Base-by-base conservation (phyloP, 306 rosid genomes). In the Sindora glabra region DNA sequence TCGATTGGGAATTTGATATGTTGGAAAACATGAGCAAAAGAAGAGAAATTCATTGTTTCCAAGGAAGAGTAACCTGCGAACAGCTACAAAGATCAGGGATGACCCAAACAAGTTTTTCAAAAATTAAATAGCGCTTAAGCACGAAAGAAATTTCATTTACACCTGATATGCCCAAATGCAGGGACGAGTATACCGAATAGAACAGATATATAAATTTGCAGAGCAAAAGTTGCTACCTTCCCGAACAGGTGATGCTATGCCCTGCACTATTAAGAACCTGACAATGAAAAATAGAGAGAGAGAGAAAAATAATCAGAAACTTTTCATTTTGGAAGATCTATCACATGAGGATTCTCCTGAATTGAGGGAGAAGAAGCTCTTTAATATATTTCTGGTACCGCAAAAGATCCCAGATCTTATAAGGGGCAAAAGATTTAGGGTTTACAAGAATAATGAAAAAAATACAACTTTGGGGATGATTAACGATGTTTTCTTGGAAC, bases 341-440 rank as follows among this genome's bases (percentile, higher is more conserved):
- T 6, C 21, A 40, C 40, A 38, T 53, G 69, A 21, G 51, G 68
- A 68, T 68, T 72, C 30, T 16, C 48, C 18, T 26, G 46, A 23
- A 64, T 41, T 3, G 48, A 17, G 25, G n/a, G 48, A 62, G 41
- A 58, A 54, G 50, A 26, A 24, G 10, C n/a, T 55, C 33, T 41
- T 38, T 11, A 67, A 44, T 45, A 67, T 47, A 51, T 29, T 60
- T 4, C 54, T n/a, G n/a, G 37, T 5, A 47, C 26, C 29, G 56
- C 16, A 45, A 12, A 37, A 67, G 71, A 77, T 66, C 71, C 47
- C 24, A 48, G 37, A 68, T 52, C 9, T 47, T 19, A 33, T 8
- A 38, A 67, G 19, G n/a, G 55, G 30, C 42, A 67, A 42, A 41
- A 55, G n/a, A 42, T n/a, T 68, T 77, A 77, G 83, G 83, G 83